Conservation (phyloP, 164 flowering plant species). For the Brasenia schreberi region DNA sequence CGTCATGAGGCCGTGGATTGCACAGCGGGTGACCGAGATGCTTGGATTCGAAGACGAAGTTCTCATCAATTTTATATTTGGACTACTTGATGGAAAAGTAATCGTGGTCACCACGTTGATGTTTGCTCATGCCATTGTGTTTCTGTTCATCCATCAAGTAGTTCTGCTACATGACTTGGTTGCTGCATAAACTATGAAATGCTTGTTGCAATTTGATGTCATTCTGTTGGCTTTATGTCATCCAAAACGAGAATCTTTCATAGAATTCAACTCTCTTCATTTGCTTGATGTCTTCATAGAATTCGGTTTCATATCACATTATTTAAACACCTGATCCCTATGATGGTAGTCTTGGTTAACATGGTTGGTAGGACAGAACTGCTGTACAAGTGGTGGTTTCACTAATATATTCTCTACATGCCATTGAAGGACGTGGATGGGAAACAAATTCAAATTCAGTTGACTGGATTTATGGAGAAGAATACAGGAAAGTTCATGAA, state of each 20-base stretch:
- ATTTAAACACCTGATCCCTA: no score
- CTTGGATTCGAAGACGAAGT: conserved; percentile 98
- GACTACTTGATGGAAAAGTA: conserved; percentile 85
- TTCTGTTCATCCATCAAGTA: no score
- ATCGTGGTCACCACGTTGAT: background rate
- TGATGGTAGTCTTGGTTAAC: no score
- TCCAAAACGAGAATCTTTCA: background rate
- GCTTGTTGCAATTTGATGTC: background rate
- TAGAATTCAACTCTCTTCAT: no score
- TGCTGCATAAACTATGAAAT: no score
- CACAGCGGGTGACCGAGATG: conserved; percentile 74
- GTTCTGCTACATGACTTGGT: no score
- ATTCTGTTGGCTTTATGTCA: background rate
- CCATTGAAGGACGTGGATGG: conserved; percentile 73
- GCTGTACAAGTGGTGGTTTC: no score
- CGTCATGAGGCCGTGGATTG: conserved; percentile 88
- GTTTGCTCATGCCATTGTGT: background rate
- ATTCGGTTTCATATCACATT: no score
- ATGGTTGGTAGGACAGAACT: no score
- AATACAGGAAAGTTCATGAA: conserved; percentile 96
- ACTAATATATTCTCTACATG: background rate
- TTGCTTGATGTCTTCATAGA: no score
- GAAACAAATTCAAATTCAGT: conserved; percentile 75
- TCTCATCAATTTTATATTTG: conserved; percentile 75
- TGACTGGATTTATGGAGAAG: conserved; percentile 98